Conservation (phyloP, 257 asterid genomes). For the Ophiorrhiza pumila region DNA sequence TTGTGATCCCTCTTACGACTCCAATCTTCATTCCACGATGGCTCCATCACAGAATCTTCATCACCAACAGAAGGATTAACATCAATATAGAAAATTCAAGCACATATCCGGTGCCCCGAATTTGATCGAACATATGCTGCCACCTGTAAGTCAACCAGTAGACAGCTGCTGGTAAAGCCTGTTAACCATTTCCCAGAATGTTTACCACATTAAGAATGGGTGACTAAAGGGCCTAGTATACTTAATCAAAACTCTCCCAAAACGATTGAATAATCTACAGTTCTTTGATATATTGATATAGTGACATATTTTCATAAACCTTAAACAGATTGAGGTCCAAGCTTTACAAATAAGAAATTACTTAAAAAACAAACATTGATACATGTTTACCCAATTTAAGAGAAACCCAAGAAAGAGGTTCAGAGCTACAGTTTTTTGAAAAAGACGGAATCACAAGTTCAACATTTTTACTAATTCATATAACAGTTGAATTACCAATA, state of each 20-base stretch:
- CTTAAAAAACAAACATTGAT: not conserved
- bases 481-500: not conserved
- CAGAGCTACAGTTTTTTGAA: not conserved
- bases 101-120: slow-evolving; percentile 37
- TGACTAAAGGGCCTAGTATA: slow-evolving; percentile 17
- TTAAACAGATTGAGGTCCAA: not conserved
- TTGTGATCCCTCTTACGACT: not conserved
- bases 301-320: not conserved
- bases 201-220: slow-evolving; percentile 75
- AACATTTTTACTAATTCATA: not conserved
- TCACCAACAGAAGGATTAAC: slow-evolving; percentile 47
- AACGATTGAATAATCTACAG: not conserved
- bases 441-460: not conserved
- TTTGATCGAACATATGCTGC: slow-evolving; percentile 47
- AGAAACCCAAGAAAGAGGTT: not conserved
- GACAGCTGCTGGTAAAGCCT: slow-evolving; percentile 98
- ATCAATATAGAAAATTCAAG: slow-evolving; percentile 53
- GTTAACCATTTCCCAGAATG: slow-evolving; percentile 62
- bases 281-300: not conserved
- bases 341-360: not conserved
- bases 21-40: not conserved
- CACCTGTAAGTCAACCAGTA: slow-evolving; percentile 99
- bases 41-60: slow-evolving; percentile 37
- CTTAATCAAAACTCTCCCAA: not conserved
- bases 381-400: not conserved